Evolutionary conservation across 306 rosid species (phyloP), one percentile per base, ranked within the genome.

Genomic region (Fagus crenata): DNA sequence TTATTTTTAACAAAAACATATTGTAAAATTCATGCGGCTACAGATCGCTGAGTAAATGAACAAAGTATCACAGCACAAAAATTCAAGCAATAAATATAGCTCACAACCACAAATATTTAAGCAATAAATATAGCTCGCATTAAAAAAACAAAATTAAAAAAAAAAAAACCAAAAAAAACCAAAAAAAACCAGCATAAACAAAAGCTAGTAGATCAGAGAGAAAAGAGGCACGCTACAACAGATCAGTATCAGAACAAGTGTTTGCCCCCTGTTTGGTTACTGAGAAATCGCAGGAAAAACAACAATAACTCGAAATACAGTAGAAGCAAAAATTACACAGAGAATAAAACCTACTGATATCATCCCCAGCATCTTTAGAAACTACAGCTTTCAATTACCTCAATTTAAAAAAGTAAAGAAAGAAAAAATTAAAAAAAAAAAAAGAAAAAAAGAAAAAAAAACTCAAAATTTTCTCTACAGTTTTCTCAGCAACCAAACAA

Each of bases 401-500:
- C 51, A 13, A 46, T 46, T 46, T 12, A 46, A 46, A 0, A 13
- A 46, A 39, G 4, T 37, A 17, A 49, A 14, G 18, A 11, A 37
- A 60, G 14, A 1, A 1, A 36, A 61, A 51, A 5, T 4, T 54
- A 18, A 3, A 11, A 3, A 7, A 59, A 2, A 8, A 22, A 5
- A 42, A 6, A n/a, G n/a, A n/a, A n/a, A n/a, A n/a, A n/a, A n/a
- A n/a, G n/a, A 3, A 8, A 39, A 39, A 40, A 18, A 37, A 9
- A 37, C 5, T 7, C 49, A 9, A 33, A 35, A 35, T 2, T 49
- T 60, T 33, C 9, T 4, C 22, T n/a, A n/a, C n/a, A n/a, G 64
- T 71, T 77, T 73, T 35, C 74, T 55, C 37, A 49, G 53, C 40
- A 14, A 77, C 49, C 87, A 74, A 61, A 61, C 56, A 69, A 14